phyloP scores from a whole-genome alignment of 1,284 basidiomycete genomes.

The Taiwanofungus camphoratus region DNA sequence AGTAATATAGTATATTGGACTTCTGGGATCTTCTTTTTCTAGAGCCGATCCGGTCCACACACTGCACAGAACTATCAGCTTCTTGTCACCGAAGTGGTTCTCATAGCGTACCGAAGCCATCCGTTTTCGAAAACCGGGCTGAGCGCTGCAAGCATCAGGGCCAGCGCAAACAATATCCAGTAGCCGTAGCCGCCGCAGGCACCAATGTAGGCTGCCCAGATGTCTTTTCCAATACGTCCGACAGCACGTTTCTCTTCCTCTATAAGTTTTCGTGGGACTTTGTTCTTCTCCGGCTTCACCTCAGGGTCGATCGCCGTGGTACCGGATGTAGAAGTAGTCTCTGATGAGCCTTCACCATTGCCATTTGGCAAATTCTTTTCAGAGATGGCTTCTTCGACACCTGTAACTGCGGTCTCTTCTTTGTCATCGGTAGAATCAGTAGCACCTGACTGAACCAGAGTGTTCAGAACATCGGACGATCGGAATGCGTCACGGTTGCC shows the following conservation, averaged over 20 bases:
- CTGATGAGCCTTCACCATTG: constrained; percentile 35
- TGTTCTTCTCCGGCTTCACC: constrained; percentile 47
- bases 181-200: constrained; percentile 64
- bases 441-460: constrained; percentile 61
- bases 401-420: constrained; percentile 20
- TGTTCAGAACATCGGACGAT: constrained; percentile 56
- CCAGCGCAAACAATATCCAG: constrained; percentile 64
- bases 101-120: constrained; percentile 63
- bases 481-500: constrained; percentile 69
- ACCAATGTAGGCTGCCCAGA: constrained; percentile 79
- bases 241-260: constrained; percentile 89
- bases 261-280: constrained; percentile 76
- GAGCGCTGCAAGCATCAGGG: constrained; percentile 60
- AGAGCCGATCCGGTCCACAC: constrained; percentile 58
- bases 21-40: constrained; percentile 34
- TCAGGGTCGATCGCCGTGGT: constrained; percentile 30
- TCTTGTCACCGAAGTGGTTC: neutral
- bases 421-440: constrained; percentile 35
- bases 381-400: constrained; percentile 19
- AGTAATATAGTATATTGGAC: constrained; percentile 68
- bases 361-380: constrained; percentile 16
- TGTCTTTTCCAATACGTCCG: constrained; percentile 70
- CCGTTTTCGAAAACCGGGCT: constrained; percentile 79
- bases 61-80: constrained; percentile 28
- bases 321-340: constrained; percentile 45